phyloP scores from a whole-genome alignment of 1,139 yeast species.

The Candida freyschussii region DNA sequence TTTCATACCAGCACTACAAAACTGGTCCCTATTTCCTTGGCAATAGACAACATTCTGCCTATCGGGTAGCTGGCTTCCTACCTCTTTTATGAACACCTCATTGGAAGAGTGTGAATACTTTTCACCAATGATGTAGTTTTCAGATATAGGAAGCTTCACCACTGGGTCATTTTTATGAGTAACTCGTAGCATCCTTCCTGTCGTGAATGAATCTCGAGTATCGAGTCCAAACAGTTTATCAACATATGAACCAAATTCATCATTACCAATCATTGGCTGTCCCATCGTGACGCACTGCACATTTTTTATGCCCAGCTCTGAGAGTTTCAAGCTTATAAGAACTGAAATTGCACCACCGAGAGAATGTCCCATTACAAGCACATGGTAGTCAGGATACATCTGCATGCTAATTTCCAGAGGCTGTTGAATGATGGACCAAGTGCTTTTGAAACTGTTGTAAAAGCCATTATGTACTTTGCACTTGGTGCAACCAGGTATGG shows the following conservation, averaged over 20 bases:
- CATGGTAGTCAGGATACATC: slow-evolving; percentile 29
- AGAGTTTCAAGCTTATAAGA: slow-evolving; percentile 36
- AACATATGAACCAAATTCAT: slow-evolving; percentile 36
- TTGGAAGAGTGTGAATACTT: slow-evolving; percentile 39
- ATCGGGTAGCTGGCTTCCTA: slow-evolving; percentile 31
- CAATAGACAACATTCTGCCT: slow-evolving; percentile 36
- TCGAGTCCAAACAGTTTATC: slow-evolving; percentile 27
- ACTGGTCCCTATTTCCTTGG: slow-evolving; percentile 33
- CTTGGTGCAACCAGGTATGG: slow-evolving; percentile 29
- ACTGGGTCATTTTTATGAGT: slow-evolving; percentile 45
- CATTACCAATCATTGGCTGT: slow-evolving; percentile 47
- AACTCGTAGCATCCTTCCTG: slow-evolving; percentile 36
- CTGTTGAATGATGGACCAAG: slow-evolving; percentile 31
- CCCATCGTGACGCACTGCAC: slow-evolving; percentile 41
- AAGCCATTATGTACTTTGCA: slow-evolving; percentile 50
- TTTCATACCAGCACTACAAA: slow-evolving; percentile 22
- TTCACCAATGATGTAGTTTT: slow-evolving; percentile 13
- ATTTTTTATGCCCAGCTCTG: slow-evolving; percentile 28
- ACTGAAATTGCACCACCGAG: slow-evolving; percentile 47
- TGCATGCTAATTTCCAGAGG: slow-evolving; percentile 20
- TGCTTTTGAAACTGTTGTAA: slow-evolving; percentile 31
- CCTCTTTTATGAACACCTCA: slow-evolving; percentile 42
- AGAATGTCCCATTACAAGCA: slow-evolving; percentile 46
- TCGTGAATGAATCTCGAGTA: slow-evolving; percentile 3
- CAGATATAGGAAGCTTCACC: slow-evolving; percentile 36